Percentiles rank a stretch among this genome's conserved stretches.
phyloP scores from a whole-genome alignment of 208 protist species.

The Leishmania mexicana region DNA sequence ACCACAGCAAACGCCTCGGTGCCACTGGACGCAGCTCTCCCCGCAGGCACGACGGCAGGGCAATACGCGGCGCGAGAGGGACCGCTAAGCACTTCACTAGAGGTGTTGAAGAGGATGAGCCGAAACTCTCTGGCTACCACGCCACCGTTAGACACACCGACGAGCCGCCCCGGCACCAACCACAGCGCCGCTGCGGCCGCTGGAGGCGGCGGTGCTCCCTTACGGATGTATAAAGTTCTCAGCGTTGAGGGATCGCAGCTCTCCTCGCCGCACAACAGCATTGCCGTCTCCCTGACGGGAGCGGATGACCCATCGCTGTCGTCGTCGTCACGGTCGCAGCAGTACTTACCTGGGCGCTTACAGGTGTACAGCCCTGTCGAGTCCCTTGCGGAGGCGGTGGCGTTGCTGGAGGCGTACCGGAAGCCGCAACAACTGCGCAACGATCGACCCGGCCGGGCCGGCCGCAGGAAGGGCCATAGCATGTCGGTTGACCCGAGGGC shows the following conservation, averaged over 20 bases:
- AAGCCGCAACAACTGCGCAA: conserved; percentile 19
- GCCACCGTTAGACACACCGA: background rate
- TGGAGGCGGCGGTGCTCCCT: background rate
- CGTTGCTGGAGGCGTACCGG: conserved; percentile 27
- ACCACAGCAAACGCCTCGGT: conserved; percentile 75
- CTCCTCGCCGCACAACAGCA: background rate
- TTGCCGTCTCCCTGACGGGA: background rate
- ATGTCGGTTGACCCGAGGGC: background rate
- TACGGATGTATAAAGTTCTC: background rate
- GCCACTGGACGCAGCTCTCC: conserved; percentile 34
- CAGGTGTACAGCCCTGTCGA: conserved; percentile 13
- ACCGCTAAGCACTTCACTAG: background rate
- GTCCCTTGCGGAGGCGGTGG: conserved; percentile 24
- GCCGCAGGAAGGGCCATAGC: conserved; percentile 10
- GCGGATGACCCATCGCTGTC: background rate
- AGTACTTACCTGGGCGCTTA: conserved; percentile 23
- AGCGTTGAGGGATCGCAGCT: background rate
- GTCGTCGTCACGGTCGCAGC: background rate
- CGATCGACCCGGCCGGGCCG: background rate
- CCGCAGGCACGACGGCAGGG: conserved; percentile 7
- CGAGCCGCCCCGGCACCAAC: background rate
- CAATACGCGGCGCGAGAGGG: background rate
- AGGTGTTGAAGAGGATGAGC: background rate
- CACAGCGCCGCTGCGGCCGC: background rate
- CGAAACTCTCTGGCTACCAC: background rate